Evolutionary conservation across 2,329 filamentous ascomycete genomes (phyloP).

Genomic region (Microsporum canis): DNA sequence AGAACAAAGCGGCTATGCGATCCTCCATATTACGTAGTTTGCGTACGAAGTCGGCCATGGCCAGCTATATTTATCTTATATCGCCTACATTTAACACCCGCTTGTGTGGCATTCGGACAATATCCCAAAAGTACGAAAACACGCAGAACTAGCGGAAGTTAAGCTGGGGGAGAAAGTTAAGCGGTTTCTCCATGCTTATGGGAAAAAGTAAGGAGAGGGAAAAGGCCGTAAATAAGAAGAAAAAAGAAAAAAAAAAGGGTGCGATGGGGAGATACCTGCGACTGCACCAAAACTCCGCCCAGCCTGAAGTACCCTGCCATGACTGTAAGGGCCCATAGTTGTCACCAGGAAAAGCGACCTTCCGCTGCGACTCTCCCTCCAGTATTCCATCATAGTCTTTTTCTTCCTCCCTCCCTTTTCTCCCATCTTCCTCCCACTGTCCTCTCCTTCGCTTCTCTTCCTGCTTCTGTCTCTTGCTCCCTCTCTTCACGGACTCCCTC

Average conservation of each 20-base stretch:
- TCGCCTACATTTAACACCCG: too few species aligned
- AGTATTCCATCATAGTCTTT: slow-evolving; percentile 2
- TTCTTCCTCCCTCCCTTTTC: neutral
- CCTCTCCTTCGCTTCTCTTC: slow-evolving; percentile 11
- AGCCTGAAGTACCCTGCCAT: neutral
- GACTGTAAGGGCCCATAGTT: neutral
- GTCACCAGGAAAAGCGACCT: neutral
- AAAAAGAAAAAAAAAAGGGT: neutral
- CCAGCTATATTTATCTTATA: neutral
- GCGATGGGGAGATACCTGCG: neutral
- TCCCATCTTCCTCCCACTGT: slow-evolving; percentile 6
- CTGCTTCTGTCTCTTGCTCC: neutral
- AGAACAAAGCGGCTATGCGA: too few species aligned
- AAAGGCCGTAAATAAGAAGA: too few species aligned
- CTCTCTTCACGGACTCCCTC: slow-evolving; percentile 10
- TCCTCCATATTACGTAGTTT: neutral
- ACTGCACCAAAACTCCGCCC: neutral
- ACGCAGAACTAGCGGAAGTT: slow-evolving; percentile 1
- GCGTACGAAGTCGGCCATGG: neutral
- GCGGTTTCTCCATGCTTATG: neutral
- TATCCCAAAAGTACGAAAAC: neutral
- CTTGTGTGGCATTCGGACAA: neutral
- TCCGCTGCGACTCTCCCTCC: slow-evolving; percentile 4
- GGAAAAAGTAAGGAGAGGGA: neutral
- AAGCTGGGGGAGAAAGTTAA: neutral